Base-by-base conservation (phyloP, 2,329 filamentous ascomycete genomes). In the Colletotrichum chrysophilum region DNA sequence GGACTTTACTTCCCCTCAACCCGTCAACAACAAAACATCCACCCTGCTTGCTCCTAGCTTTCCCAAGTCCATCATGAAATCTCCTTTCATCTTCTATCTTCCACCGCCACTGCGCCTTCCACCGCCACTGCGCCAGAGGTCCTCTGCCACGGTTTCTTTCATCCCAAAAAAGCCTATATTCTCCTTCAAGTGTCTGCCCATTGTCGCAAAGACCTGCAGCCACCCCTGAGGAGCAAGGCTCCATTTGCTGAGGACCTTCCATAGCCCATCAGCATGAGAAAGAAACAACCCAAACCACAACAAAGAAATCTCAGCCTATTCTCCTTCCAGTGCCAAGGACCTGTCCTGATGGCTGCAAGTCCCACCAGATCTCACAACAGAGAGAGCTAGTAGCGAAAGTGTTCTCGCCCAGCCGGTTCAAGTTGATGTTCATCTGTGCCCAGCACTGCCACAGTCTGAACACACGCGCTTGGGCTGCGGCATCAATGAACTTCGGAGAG, bases 201-300 rank as follows among this genome's bases (percentile, higher is more conserved):
- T 12, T 43, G 38, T 43, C 38, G 9, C 10, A 13, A 48, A 21
- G 18, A 48, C 10, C 5, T 21, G n/a, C 9, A 48, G 10, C n/a
- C 0, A 2, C 5, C 18, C 1, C 18, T 4, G 2, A n/a, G n/a
- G 1, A 48, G 4, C 43, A 4, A 13, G 10, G 43, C 10, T 21
- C 10, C 18, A 21, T 21, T 3, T 21, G 10, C 13, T 21, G n/a
- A 13, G n/a, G 1, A 48, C 12, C n/a, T 21, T 48, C 9, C 10
- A 21, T 2, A 13, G 0, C 5, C 43, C 18, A 21, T n/a, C n/a
- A 21, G 10, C 10, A 7, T 7, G 2, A 21, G 43, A 48, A 48
- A 21, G n/a, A n/a, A 21, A 13, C 5, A 21, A 1, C n/a, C 10
- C 43, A 48, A 21, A 7, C 6, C 43, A 48, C 43, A 48, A 4